Evolutionary conservation across 164 flowering plant genomes (phyloP), one percentile per base, ranked within the genome.

Genomic region (Brasenia schreberi): DNA sequence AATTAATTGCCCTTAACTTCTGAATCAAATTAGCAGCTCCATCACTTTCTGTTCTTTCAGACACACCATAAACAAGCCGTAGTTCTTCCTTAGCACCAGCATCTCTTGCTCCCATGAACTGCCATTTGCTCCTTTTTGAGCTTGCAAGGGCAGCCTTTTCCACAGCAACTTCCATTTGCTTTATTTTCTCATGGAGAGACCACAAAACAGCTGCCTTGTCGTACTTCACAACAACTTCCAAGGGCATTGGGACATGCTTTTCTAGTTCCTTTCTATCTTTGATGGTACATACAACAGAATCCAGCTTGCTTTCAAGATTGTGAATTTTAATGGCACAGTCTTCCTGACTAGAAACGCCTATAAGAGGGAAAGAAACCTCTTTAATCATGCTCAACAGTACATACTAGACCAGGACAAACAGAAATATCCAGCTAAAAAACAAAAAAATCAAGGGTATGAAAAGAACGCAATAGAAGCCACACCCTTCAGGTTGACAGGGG

Each of bases 31-130:
- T 91, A 59, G 90, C 97, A 72, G 99, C 99, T 56, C 99, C 99
- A 73, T 94, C 99, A 80, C 99, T 85, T 71, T 91, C 99, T 45
- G 99, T 91, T 81, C 99, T 86, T 76, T 91, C 99, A 73, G 99
- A 88, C 14, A 91, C 92, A 72, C 99, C 99, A 78, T 91, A 94
- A 70, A 94, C 88, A 78, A 89, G 97, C 64, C 96, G 93, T 67
- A 91, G 78, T 78, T 89, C 96, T 78, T 91, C 99, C 84, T 87
- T 94, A 9, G 94, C 84, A 67, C 99, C 99, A 65, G 99, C 99
- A 88, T 94, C 99, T 79, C 99, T 85, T 14, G 99, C 99, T 70
- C 99, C 99, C 99, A 94, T 94, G 75, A 94, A 89, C 65, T 94
- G 96, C 99, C 99, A 94, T 72, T 94, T 94, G 70, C 96, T 94